Evolutionary conservation across 257 asterid species (phyloP).

Genomic region (Nicotiana tomentosiformis): DNA sequence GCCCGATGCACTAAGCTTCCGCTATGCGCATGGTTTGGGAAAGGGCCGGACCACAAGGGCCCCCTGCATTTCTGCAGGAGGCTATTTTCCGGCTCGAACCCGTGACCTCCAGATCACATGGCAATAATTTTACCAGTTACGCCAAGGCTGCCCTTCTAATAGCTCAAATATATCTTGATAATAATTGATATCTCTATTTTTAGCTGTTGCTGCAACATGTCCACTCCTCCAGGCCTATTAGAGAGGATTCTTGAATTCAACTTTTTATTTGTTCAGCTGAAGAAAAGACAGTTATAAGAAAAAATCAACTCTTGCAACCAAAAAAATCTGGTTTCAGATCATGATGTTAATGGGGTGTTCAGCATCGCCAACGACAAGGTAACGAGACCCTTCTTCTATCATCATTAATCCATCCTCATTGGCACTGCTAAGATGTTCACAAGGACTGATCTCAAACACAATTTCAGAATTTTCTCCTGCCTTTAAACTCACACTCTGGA

Average conservation of each 20-base stretch:
- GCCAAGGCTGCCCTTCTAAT: neutral
- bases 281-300: neutral
- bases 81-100: too few species aligned
- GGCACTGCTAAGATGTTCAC: slow-evolving; percentile 63
- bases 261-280: too few species aligned
- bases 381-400: slow-evolving; percentile 56
- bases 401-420: slow-evolving; percentile 64
- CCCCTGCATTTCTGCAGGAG: too few species aligned
- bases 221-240: neutral
- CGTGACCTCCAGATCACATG: too few species aligned
- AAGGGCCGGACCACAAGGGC: neutral
- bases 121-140: too few species aligned
- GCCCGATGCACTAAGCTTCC: too few species aligned
- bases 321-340: slow-evolving; percentile 27
- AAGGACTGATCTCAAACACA: slow-evolving; percentile 52
- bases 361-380: slow-evolving; percentile 45
- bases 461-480: slow-evolving; percentile 37
- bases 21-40: too few species aligned
- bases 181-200: neutral
- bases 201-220: neutral
- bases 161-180: neutral
- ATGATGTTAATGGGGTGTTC: slow-evolving; percentile 48
- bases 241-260: neutral
- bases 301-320: neutral
- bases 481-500: slow-evolving; percentile 45